Evolutionary conservation across 192 early-diverging fungal genomes (phyloP).

Genomic region (Geosiphon pyriformis): DNA sequence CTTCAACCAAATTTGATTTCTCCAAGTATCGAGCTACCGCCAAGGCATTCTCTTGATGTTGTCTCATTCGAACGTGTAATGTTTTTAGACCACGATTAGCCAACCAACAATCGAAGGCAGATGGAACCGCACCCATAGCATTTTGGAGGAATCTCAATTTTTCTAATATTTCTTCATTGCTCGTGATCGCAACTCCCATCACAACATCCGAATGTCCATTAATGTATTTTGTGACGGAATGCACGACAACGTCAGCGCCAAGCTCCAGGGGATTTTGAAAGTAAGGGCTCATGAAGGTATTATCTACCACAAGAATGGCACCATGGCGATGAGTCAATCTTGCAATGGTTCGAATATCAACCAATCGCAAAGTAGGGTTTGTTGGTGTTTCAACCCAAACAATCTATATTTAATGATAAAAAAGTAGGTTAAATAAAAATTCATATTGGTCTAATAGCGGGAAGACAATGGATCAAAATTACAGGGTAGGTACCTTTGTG

Average conservation of each 20-base stretch:
- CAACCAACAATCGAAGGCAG: conserved; percentile 95
- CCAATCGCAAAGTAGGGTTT: conserved; percentile 78
- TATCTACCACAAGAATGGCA: conserved; percentile 71
- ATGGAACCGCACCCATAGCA: conserved; percentile 92
- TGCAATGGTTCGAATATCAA: conserved; percentile 71
- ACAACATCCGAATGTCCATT: conserved; percentile 99
- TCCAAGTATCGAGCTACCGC: conserved; percentile 78
- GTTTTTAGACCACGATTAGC: conserved; percentile 96
- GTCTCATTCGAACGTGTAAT: conserved; percentile 89
- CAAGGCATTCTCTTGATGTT: conserved; percentile 81
- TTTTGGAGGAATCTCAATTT: conserved; percentile 93
- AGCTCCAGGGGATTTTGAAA: conserved; percentile 86
- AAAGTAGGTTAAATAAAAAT: conserved; percentile 13
- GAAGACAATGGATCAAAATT: neutral
- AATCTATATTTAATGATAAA: conserved; percentile 33
- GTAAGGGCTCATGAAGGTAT: conserved; percentile 85
- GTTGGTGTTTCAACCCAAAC: conserved; percentile 88
- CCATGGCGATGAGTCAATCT: conserved; percentile 57
- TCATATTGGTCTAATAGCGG: neutral
- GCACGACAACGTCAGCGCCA: conserved; percentile 96
- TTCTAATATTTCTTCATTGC: conserved; percentile 61
- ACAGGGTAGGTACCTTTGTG: conserved; percentile 46
- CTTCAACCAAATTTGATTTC: conserved; percentile 61
- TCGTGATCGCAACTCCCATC: conserved; percentile 91
- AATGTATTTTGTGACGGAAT: conserved; percentile 98